Evolutionary conservation across 331 rosid species (phyloP).

Genomic region (Acacia concinna): DNA sequence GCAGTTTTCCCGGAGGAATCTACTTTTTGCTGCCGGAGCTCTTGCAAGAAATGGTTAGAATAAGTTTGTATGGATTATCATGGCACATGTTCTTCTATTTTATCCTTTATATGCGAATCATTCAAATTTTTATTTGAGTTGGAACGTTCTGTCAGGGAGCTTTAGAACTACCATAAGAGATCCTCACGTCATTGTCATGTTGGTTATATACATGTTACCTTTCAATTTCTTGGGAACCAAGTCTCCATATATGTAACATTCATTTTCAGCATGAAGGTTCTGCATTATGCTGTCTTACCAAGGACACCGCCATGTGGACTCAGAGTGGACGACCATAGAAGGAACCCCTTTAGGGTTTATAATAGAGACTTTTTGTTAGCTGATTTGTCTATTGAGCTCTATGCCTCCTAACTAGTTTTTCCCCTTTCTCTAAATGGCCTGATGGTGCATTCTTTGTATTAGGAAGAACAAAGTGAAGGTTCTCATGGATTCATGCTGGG

Average conservation of each 20-base stretch:
- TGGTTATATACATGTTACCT: not conserved
- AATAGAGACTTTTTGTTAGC: not conserved
- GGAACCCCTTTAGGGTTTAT: not conserved
- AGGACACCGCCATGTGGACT: not conserved
- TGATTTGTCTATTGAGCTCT: not conserved
- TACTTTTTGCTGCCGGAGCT: conserved; percentile 89
- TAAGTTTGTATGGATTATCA: not conserved
- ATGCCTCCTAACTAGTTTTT: not conserved
- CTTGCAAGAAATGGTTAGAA: conserved; percentile 50
- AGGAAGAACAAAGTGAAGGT: not conserved
- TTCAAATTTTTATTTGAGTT: not conserved
- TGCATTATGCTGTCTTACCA: not conserved
- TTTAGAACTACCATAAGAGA: not conserved
- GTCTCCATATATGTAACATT: not conserved
- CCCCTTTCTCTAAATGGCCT: too few relatives aligned
- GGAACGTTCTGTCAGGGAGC: not conserved
- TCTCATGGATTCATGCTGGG: not conserved
- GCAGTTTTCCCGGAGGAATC: conserved; percentile 98
- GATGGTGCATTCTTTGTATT: not conserved
- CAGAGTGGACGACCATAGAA: not conserved
- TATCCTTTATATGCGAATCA: not conserved
- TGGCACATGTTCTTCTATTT: not conserved
- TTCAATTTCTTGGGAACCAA: not conserved
- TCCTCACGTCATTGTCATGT: not conserved
- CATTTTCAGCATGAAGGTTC: not conserved